Evolutionary conservation across 2,329 filamentous ascomycete species (phyloP).

Genomic region (Hirsutella thompsonii): DNA sequence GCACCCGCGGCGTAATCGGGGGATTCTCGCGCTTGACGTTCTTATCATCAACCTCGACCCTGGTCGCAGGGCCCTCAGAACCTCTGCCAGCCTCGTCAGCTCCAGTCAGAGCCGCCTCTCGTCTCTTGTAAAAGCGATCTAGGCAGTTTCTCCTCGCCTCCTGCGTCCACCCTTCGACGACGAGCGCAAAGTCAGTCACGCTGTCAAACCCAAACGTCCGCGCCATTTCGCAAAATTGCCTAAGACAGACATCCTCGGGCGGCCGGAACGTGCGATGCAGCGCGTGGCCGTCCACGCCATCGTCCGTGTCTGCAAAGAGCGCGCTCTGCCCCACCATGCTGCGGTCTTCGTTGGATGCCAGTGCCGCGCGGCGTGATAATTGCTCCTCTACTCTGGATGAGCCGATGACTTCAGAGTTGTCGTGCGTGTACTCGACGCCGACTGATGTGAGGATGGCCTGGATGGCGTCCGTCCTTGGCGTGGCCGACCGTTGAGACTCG

Average conservation of each 20-base stretch:
- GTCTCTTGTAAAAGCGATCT: constrained; percentile 63
- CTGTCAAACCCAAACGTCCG: constrained; percentile 62
- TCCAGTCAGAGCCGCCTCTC: constrained; percentile 34
- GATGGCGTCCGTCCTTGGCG: constrained; percentile 55
- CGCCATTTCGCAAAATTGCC: constrained; percentile 90
- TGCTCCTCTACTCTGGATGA: constrained; percentile 83
- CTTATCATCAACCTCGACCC: constrained; percentile 2
- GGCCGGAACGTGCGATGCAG: constrained; percentile 49
- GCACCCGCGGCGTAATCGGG: not conserved
- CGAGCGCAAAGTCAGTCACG: constrained; percentile 73
- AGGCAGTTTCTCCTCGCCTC: constrained; percentile 67
- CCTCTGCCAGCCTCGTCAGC: constrained; percentile 13
- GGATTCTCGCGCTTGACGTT: not conserved
- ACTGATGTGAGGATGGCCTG: constrained; percentile 80
- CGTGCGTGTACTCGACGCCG: constrained; percentile 89
- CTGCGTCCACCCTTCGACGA: constrained; percentile 84
- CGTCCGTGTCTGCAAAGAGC: constrained; percentile 43
- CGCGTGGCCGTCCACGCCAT: constrained; percentile 15
- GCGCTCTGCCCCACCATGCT: constrained; percentile 37
- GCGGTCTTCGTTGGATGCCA: constrained; percentile 31
- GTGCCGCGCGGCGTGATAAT: constrained; percentile 64
- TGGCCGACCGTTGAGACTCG: constrained; percentile 21
- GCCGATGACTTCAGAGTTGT: constrained; percentile 91
- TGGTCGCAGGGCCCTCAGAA: constrained; percentile 4
- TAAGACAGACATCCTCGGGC: constrained; percentile 55